These are phyloP conservation scores for Ottelia alismoides DNA, from an alignment of 106 monocot genomes.

Conservation along the genomic window DNA sequence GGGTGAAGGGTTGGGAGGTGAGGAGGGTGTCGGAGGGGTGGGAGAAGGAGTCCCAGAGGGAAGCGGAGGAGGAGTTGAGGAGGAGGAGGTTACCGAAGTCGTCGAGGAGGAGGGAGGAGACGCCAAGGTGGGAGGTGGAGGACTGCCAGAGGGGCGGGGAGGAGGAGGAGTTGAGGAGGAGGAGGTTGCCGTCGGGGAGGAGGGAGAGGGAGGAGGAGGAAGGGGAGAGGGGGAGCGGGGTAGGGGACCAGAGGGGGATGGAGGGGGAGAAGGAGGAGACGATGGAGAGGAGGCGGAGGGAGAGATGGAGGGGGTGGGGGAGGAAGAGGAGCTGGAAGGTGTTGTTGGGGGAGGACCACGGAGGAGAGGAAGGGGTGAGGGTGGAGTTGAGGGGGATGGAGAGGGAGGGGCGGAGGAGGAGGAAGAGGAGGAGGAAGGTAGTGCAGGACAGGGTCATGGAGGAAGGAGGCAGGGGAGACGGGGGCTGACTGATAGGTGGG, in stretches of 20 bases:
- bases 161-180: slow-evolving; percentile 32
- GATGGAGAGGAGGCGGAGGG: slow-evolving; percentile 27
- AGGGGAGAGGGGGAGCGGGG: slow-evolving; percentile 14
- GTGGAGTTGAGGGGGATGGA: slow-evolving; percentile 6
- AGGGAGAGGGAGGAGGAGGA: slow-evolving; percentile 33
- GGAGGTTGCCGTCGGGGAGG: slow-evolving; percentile 44
- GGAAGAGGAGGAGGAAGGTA: neutral
- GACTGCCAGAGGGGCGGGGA: slow-evolving; percentile 38
- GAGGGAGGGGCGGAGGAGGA: neutral
- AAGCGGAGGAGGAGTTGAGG: slow-evolving; percentile 9
- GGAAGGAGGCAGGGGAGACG: neutral
- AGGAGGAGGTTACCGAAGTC: slow-evolving; percentile 53
- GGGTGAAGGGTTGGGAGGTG: slow-evolving; percentile 42
- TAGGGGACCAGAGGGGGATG: slow-evolving; percentile 36
- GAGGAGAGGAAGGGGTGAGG: slow-evolving; percentile 7
- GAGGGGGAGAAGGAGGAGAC: slow-evolving; percentile 8
- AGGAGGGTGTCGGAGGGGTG: slow-evolving; percentile 62
- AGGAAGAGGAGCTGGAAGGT: slow-evolving; percentile 30
- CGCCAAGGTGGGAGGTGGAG: slow-evolving; percentile 24
- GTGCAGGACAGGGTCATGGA: neutral
- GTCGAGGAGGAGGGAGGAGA: slow-evolving; percentile 27
- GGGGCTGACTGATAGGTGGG: no score
- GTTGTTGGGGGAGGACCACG: slow-evolving; percentile 20
- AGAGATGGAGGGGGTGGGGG: slow-evolving; percentile 10
- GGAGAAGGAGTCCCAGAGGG: slow-evolving; percentile 58